A percentile compares a stretch with the other conserved stretches of the same genome.
Conservation (phyloP, 306 rosid genomes). For the Pyrus betulifolia region DNA sequence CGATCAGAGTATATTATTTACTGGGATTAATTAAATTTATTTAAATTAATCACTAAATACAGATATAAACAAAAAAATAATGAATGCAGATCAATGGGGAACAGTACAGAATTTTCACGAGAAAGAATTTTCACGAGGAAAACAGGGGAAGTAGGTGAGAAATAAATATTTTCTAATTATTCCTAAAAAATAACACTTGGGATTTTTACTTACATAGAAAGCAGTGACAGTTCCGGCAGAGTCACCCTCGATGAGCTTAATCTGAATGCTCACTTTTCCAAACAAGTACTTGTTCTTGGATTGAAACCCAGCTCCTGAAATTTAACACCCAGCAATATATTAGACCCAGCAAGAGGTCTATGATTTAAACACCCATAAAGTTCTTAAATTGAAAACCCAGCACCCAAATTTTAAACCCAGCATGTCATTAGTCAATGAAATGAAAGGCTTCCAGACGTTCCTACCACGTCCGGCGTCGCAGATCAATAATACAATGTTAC, state of each 20-base stretch:
- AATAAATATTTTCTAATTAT: too few species aligned
- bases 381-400: too few species aligned
- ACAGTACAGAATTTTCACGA: too few species aligned
- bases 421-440: too few species aligned
- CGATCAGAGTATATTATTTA: too few species aligned
- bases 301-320: constrained; percentile 87
- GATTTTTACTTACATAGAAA: constrained; percentile 54
- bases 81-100: too few species aligned
- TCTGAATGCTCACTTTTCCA: constrained; percentile 69
- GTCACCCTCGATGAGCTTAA: constrained; percentile 86
- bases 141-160: neutral
- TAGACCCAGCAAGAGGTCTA: neutral
- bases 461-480: neutral
- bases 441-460: neutral
- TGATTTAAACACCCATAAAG: neutral
- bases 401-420: too few species aligned
- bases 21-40: neutral
- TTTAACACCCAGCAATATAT: neutral
- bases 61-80: neutral
- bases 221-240: constrained; percentile 98
- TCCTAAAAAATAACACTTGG: too few species aligned
- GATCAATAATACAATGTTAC: too few species aligned
- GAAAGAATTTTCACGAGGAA: too few species aligned
- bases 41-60: too few species aligned
- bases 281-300: constrained; percentile 80